A percentile compares a stretch with the other conserved stretches of the same genome.
Evolutionary conservation across 1,284 basidiomycete genomes (phyloP).

Genomic region (Cutaneotrichosporon sp.): DNA sequence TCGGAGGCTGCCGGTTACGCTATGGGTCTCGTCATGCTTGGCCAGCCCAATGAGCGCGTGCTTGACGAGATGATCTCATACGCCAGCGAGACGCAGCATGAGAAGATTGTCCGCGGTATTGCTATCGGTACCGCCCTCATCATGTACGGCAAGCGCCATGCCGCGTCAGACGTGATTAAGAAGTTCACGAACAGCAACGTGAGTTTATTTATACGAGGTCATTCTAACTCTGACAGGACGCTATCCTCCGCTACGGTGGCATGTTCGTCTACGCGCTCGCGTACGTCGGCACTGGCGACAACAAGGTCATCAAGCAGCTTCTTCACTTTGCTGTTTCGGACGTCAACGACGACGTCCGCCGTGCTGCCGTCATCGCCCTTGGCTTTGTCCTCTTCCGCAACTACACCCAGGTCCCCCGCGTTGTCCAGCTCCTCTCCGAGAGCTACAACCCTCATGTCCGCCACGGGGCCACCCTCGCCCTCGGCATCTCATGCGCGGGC

Average conservation of each 20-base stretch:
- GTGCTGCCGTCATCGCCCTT: slow-evolving; percentile 89
- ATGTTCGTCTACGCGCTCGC: slow-evolving; percentile 92
- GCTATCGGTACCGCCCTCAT: slow-evolving; percentile 87
- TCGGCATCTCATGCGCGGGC: slow-evolving; percentile 91
- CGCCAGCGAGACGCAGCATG: slow-evolving; percentile 91
- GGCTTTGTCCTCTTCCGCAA: slow-evolving; percentile 96
- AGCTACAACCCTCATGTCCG: slow-evolving; percentile 98
- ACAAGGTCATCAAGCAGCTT: slow-evolving; percentile 81
- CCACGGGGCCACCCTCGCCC: slow-evolving; percentile 88
- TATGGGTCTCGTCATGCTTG: slow-evolving; percentile 95
- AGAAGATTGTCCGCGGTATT: slow-evolving; percentile 94
- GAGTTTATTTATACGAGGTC: slow-evolving; percentile 28
- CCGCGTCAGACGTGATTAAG: slow-evolving; percentile 76
- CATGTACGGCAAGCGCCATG: slow-evolving; percentile 85
- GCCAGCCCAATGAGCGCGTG: slow-evolving; percentile 72
- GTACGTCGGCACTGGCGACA: slow-evolving; percentile 91
- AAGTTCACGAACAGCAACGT: slow-evolving; percentile 81
- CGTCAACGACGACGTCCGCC: slow-evolving; percentile 90
- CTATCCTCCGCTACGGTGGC: slow-evolving; percentile 90
- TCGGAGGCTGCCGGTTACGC: slow-evolving; percentile 92
- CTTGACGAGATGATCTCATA: slow-evolving; percentile 92
- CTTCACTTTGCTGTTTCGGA: slow-evolving; percentile 95
- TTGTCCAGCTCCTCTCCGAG: slow-evolving; percentile 91
- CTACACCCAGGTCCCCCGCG: slow-evolving; percentile 85
- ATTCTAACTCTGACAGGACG: slow-evolving; percentile 63